Evolutionary conservation across 345 rosid genomes (phyloP).

Genomic region (Euphorbia pulcherrima): DNA sequence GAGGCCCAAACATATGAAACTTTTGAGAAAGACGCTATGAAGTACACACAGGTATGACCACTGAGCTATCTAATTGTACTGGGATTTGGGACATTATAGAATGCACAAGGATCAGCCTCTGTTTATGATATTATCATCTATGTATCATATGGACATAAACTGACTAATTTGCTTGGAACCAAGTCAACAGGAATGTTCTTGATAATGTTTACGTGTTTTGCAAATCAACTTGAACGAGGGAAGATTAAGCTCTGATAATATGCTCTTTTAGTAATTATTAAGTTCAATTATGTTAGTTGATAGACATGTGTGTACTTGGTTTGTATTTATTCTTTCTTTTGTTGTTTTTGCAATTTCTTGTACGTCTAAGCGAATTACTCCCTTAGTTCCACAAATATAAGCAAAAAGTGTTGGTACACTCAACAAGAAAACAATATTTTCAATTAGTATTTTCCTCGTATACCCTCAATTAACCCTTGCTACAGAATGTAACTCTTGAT

Average conservation of each 20-base stretch:
- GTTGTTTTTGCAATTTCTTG: too few relatives aligned
- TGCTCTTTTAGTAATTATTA: not conserved
- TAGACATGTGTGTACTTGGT: too few relatives aligned
- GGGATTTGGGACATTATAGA: not conserved
- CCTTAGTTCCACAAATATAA: too few relatives aligned
- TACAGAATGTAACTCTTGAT: too few relatives aligned
- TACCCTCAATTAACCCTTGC: too few relatives aligned
- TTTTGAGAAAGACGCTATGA: conserved; percentile 85
- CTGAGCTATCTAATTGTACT: not conserved
- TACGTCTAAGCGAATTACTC: too few relatives aligned
- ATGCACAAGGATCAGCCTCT: not conserved
- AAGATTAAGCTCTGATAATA: not conserved
- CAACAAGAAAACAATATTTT: too few relatives aligned
- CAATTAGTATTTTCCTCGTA: too few relatives aligned
- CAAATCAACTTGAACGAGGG: not conserved
- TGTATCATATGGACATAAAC: not conserved
- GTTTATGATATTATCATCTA: not conserved
- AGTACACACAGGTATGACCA: conserved; percentile 73
- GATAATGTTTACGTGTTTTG: too few relatives aligned
- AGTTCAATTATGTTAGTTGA: too few relatives aligned
- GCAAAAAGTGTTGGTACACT: too few relatives aligned
- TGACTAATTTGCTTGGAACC: not conserved
- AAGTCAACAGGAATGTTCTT: not conserved
- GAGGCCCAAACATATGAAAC: conserved; percentile 99
- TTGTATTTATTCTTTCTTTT: too few relatives aligned